A percentile compares a stretch with the other conserved stretches of the same genome.
These are phyloP conservation scores for Barnettozyma sp. DNA, from an alignment of 805 yeast species.

Conservation along the genomic window DNA sequence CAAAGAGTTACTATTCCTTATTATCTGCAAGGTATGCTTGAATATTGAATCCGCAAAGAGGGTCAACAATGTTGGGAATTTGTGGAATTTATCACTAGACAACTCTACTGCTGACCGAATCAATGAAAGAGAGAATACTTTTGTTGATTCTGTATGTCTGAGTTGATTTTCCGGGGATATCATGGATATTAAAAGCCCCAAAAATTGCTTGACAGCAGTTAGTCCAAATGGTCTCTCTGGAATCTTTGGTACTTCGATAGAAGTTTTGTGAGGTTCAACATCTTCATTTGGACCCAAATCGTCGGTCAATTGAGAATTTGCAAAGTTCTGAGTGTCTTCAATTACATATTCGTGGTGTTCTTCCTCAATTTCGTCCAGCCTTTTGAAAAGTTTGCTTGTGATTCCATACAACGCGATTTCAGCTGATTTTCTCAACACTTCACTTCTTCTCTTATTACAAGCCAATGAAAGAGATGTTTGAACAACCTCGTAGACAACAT, in stretches of 20 bases:
- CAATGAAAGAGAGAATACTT: slow-evolving; percentile 74
- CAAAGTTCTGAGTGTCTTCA: slow-evolving; percentile 39
- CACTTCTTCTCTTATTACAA: slow-evolving; percentile 86
- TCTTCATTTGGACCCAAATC: slow-evolving; percentile 45
- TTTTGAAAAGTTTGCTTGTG: slow-evolving; percentile 60
- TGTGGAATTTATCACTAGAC: slow-evolving; percentile 53
- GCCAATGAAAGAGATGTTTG: slow-evolving; percentile 90
- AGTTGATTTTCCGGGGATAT: slow-evolving; percentile 76
- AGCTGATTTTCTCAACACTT: slow-evolving; percentile 81
- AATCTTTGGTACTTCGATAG: slow-evolving; percentile 22
- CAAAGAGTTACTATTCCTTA: slow-evolving; percentile 68
- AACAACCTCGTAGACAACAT: slow-evolving; percentile 77
- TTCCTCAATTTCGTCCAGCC: slow-evolving; percentile 50
- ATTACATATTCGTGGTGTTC: slow-evolving; percentile 32
- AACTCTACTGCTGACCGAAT: slow-evolving; percentile 77
- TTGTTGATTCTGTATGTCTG: slow-evolving; percentile 81
- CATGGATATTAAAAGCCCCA: slow-evolving; percentile 70
- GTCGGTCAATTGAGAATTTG: slow-evolving; percentile 47
- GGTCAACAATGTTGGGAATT: slow-evolving; percentile 58
- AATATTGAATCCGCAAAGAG: slow-evolving; percentile 76
- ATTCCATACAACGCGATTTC: slow-evolving; percentile 72
- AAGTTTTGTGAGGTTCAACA: slow-evolving; percentile 22
- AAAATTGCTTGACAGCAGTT: slow-evolving; percentile 66
- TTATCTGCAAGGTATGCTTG: slow-evolving; percentile 73
- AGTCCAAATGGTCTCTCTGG: slow-evolving; percentile 53